Conservation (phyloP, 495 filamentous ascomycete species). For the Penicillium angulare region DNA sequence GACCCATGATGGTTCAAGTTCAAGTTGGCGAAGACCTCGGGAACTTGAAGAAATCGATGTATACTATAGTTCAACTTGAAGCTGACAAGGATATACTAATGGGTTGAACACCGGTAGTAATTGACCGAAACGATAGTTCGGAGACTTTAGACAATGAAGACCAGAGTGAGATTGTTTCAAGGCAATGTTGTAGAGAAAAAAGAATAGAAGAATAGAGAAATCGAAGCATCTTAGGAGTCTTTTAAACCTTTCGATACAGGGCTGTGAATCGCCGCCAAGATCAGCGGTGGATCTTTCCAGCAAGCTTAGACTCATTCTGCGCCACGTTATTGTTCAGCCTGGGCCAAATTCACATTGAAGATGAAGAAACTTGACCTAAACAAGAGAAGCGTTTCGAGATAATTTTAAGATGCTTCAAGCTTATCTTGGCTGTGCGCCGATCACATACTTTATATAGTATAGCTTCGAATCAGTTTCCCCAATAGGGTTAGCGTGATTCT, state of each 20-base stretch:
- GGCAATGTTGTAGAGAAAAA: too few species aligned
- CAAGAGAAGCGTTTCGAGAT: slow-evolving; percentile 1
- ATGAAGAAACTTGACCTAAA: not conserved
- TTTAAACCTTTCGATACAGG: not conserved
- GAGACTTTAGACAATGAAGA: too few species aligned
- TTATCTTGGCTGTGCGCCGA: not conserved
- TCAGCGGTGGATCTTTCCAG: not conserved
- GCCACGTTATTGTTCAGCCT: not conserved
- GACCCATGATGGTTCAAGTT: not conserved
- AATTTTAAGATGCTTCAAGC: slow-evolving; percentile 32
- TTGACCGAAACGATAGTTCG: too few species aligned
- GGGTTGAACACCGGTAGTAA: too few species aligned
- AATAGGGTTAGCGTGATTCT: not conserved
- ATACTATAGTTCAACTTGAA: too few species aligned
- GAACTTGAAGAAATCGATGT: not conserved
- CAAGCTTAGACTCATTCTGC: not conserved
- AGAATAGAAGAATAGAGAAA: too few species aligned
- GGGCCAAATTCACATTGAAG: not conserved
- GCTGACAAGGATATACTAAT: too few species aligned
- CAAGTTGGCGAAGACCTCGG: not conserved
- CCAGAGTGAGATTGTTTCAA: too few species aligned
- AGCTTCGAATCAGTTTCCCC: not conserved
- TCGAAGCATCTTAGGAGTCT: not conserved
- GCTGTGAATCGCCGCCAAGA: too few species aligned
- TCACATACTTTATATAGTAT: not conserved